Conservation (phyloP, 176 grass and related monocot species). For the Oryza glumipatula region DNA sequence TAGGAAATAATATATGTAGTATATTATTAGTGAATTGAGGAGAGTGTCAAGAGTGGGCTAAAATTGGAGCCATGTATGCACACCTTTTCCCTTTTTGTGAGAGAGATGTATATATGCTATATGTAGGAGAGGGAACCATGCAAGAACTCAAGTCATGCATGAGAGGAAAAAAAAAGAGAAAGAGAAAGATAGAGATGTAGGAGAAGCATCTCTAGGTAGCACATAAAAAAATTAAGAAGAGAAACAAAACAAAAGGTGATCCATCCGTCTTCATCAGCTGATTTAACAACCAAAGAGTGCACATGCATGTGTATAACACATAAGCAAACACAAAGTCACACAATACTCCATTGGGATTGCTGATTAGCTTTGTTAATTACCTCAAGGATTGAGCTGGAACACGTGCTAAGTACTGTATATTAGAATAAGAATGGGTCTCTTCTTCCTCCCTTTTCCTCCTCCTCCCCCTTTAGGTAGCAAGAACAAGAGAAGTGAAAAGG, state of each 20-base stretch:
- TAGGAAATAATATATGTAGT: not conserved
- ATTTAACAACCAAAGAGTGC: conserved; percentile 65
- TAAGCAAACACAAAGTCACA: conserved; percentile 9
- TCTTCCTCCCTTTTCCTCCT: not conserved
- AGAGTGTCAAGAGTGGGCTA: conserved; percentile 1
- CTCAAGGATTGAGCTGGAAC: conserved; percentile 46
- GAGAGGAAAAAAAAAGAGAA: not conserved
- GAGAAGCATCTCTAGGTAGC: conserved; percentile 46
- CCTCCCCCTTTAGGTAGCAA: conserved; percentile 23
- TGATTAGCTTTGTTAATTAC: conserved; percentile 57
- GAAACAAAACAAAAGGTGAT: conserved; percentile 32
- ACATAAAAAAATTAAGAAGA: conserved; percentile 21
- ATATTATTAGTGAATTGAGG: not conserved
- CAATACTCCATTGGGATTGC: conserved; percentile 22
- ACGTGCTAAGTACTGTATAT: not conserved
- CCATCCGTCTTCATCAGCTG: conserved; percentile 77
- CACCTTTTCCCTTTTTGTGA: conserved; percentile 4
- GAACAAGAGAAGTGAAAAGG: not conserved
- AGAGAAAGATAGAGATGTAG: conserved; percentile 45
- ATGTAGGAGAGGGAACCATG: not conserved
- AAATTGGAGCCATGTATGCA: conserved; percentile 17
- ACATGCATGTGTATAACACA: conserved; percentile 14
- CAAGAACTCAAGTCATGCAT: conserved; percentile 28
- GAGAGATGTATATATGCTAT: conserved; percentile 10
- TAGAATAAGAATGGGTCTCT: not conserved